phyloP scores from a whole-genome alignment of 2,329 filamentous ascomycete genomes.

The Fusarium zealandicum region DNA sequence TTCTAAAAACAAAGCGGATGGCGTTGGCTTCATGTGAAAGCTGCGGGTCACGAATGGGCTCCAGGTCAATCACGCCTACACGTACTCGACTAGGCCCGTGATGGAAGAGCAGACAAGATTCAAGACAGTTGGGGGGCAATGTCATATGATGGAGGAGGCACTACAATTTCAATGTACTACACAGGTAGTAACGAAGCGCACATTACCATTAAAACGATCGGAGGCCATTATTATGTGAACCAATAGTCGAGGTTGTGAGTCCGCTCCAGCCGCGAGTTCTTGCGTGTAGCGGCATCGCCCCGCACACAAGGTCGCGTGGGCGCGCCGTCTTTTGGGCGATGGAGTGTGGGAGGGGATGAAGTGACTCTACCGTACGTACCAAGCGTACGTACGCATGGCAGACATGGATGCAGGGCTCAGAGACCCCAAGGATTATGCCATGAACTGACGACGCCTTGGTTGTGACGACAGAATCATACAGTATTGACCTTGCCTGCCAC shows the following conservation, averaged over 20 bases:
- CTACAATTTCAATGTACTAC: conserved; percentile 7
- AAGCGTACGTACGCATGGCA: conserved; percentile 12
- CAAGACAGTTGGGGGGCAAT: conserved; percentile 21
- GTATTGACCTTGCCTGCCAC: neutral
- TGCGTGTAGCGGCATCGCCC: conserved; percentile 6
- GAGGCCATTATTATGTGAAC: neutral
- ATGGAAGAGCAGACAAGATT: conserved; percentile 24
- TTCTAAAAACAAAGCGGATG: neutral
- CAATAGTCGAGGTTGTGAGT: conserved; percentile 13
- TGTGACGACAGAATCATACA: neutral
- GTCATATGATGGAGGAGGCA: conserved; percentile 13
- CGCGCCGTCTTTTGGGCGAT: conserved; percentile 1
- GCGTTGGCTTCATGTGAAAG: neutral
- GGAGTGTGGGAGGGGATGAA: conserved; percentile 5
- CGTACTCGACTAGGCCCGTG: conserved; percentile 1
- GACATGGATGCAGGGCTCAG: conserved; percentile 2
- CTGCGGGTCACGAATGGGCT: neutral
- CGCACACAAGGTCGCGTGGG: conserved; percentile 18
- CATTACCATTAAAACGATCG: conserved; percentile 5
- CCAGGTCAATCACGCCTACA: neutral
- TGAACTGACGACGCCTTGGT: neutral
- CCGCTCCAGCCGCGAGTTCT: conserved; percentile 23
- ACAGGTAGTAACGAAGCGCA: conserved; percentile 18
- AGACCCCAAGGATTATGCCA: conserved; percentile 2
- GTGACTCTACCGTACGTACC: too few species aligned